These are phyloP conservation scores for Monosporascus sp. DNA, from an alignment of 2,329 filamentous ascomycete species.

Conservation along the genomic window DNA sequence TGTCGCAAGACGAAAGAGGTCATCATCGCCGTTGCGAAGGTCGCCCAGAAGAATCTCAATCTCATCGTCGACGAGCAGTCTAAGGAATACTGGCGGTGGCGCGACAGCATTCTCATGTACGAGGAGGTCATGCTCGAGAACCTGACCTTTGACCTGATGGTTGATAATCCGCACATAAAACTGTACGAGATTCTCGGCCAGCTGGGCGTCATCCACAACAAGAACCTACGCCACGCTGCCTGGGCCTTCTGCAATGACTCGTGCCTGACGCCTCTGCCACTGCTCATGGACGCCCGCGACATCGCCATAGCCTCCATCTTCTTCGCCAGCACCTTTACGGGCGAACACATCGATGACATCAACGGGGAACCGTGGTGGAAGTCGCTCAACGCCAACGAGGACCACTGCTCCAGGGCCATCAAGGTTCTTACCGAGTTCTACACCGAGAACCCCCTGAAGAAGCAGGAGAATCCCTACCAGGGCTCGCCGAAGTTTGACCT, in stretches of 20 bases:
- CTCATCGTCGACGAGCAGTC: constrained; percentile 92
- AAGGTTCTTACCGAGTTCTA: constrained; percentile 69
- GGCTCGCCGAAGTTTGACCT: constrained; percentile 50
- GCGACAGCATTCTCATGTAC: constrained; percentile 85
- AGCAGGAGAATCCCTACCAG: constrained; percentile 46
- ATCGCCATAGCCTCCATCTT: constrained; percentile 84
- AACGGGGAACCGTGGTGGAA: constrained; percentile 84
- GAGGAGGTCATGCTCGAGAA: constrained; percentile 90
- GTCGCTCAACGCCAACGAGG: constrained; percentile 63
- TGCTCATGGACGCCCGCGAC: constrained; percentile 72
- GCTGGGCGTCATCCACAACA: constrained; percentile 71
- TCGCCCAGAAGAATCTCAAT: constrained; percentile 89
- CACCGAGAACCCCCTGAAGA: constrained; percentile 56
- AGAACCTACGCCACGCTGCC: constrained; percentile 73
- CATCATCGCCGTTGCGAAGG: constrained; percentile 87
- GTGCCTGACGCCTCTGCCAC: constrained; percentile 75
- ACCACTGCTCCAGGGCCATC: constrained; percentile 66
- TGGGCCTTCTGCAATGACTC: constrained; percentile 96
- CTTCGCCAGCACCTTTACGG: constrained; percentile 72
- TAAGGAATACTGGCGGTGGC: constrained; percentile 98
- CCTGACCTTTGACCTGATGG: constrained; percentile 87
- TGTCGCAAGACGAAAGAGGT: constrained; percentile 93
- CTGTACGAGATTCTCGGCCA: constrained; percentile 76
- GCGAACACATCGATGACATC: constrained; percentile 70
- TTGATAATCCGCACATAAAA: constrained; percentile 81